These are phyloP conservation scores for Xylaria curta DNA, from an alignment of 495 filamentous ascomycete genomes.

Conservation along the genomic window DNA sequence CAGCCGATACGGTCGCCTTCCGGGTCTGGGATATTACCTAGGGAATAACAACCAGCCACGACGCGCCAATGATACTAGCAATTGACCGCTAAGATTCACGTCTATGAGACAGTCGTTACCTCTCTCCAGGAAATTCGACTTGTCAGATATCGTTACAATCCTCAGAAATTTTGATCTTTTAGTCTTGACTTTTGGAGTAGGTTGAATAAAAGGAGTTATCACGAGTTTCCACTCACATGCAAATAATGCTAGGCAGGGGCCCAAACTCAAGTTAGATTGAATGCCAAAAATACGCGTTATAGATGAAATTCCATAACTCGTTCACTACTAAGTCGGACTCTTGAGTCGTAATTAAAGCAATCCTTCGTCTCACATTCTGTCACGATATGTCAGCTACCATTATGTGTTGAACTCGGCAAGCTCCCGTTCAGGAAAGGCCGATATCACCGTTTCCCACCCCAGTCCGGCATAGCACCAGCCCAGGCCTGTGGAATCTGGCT, in stretches of 20 bases:
- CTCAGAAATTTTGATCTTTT: neutral
- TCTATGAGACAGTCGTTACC: no score
- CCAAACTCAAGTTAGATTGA: neutral
- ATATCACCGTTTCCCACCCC: conserved; percentile 7
- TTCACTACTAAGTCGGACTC: no score
- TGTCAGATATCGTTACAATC: no score
- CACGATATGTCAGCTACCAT: neutral
- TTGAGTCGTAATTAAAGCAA: neutral
- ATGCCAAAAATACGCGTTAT: conserved; percentile 1
- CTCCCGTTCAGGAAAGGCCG: conserved; percentile 27
- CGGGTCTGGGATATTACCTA: no score
- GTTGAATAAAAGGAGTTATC: neutral
- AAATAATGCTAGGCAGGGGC: neutral
- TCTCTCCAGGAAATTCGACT: no score
- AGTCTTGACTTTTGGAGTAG: neutral
- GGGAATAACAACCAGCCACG: no score
- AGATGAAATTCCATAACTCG: neutral
- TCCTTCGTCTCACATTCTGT: conserved; percentile 11
- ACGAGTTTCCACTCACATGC: neutral
- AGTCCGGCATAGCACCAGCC: neutral
- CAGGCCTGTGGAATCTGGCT: neutral
- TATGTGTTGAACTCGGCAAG: conserved; percentile 10
- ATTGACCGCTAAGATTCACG: no score
- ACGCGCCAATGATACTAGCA: no score
- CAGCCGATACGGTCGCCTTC: no score